Conservation (phyloP, 495 filamentous ascomycete genomes). For the Physcia stellaris region DNA sequence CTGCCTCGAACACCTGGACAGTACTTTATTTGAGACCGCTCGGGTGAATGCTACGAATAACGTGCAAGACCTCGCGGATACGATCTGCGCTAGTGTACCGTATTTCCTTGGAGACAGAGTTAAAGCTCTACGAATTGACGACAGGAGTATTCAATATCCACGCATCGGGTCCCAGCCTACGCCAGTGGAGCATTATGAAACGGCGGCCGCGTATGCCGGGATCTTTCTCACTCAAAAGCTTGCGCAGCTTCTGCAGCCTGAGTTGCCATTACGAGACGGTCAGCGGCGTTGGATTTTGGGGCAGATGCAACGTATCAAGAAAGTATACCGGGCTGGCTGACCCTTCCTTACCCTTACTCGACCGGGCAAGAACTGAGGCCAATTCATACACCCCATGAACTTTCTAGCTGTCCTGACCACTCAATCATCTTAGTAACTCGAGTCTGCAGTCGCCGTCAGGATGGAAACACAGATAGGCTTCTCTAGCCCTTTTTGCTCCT, state of each 20-base stretch:
- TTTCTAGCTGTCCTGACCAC: no score
- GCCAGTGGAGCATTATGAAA: constrained; percentile 5
- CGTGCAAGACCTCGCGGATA: neutral
- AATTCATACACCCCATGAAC: no score
- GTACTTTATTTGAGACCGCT: neutral
- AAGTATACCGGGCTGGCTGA: neutral
- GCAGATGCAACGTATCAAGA: constrained; percentile 5
- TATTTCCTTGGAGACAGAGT: constrained; percentile 3
- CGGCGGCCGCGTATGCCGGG: constrained; percentile 3
- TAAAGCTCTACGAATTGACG: neutral
- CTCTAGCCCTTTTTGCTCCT: no score
- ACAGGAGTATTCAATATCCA: constrained; percentile 4
- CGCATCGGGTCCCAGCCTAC: neutral
- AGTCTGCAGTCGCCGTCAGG: no score
- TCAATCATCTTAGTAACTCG: no score
- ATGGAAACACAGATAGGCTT: no score
- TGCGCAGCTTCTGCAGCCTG: constrained; percentile 2
- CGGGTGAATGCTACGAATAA: neutral
- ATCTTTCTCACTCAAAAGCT: constrained; percentile 4
- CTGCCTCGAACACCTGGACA: neutral
- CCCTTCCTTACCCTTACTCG: no score
- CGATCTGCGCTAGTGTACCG: constrained; percentile 2
- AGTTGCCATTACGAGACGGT: neutral
- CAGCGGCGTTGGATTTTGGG: constrained; percentile 4
- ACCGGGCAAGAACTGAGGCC: no score